Evolutionary conservation across 768 basidiomycete species (phyloP), one percentile per base, ranked within the genome.

Genomic region (Chalciporus piperatus): DNA sequence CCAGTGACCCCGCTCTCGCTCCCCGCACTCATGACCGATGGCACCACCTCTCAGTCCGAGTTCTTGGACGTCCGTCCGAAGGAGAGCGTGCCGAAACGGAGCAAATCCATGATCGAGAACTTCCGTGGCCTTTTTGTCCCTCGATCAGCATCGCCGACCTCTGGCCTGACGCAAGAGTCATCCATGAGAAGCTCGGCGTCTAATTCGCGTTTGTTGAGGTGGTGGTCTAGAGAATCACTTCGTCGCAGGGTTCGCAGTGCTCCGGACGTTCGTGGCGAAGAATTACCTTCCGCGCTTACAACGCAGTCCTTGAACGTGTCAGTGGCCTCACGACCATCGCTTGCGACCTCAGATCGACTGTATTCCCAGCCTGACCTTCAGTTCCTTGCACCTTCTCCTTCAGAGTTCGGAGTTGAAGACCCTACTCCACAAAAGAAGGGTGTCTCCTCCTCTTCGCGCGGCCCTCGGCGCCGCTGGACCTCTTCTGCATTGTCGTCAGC

Each of bases 41-140:
- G 45, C 55, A 58, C 49, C 45, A 57, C 54, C 32, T 61, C 47
- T 33, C 72, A 41, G 50, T 62, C 60, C 47, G 73, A 68, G 51
- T 65, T 59, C 44, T 61, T 55, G 66, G 51, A 50, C 38, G 55
- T 51, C 23, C 57, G 44, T 43, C 62, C 45, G 39, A 59, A 57
- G n/a, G 57, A 57, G 41, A 67, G 49, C 44, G 58, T 55, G 22
- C 76, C 76, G 11, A 76, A 75, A 55, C 72, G 76, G 38, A 69
- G 74, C 45, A 72, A 77, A 23, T 83, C 81, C 13, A 75, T 88
- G 67, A 78, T 83, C 42, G 81, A 77, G 56, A 84, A 82, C 57
- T 80, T 87, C 50, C 79, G 75, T 58, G 80, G 74, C 17, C 72
- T 88, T 47, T 85, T 88, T 58, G 68, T 73, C 23, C 71, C 80